phyloP scores from a whole-genome alignment of 305 asterid genomes.

The Fraxinus dipetala region DNA sequence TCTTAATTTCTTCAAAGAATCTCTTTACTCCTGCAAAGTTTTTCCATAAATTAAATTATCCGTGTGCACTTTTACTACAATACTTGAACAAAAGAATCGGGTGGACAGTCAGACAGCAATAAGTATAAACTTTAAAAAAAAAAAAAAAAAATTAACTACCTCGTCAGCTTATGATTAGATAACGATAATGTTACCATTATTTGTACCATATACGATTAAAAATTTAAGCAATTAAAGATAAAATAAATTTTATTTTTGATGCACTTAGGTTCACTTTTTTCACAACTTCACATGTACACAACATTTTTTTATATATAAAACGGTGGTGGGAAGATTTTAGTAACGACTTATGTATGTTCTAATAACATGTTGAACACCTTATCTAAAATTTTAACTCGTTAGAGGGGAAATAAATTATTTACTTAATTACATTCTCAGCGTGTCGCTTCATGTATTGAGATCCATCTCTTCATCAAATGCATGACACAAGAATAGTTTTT shows the following conservation, averaged over 20 bases:
- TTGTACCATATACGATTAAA: background rate
- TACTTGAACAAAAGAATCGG: background rate
- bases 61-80: background rate
- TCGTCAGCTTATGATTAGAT: background rate
- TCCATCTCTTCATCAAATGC: background rate
- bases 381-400: background rate
- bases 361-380: background rate
- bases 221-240: background rate
- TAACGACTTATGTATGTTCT: background rate
- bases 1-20: background rate
- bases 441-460: background rate
- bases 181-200: background rate
- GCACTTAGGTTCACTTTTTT: background rate
- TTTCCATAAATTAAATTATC: background rate
- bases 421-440: background rate
- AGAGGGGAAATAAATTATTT: no score
- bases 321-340: background rate
- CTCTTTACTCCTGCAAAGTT: background rate
- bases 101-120: background rate
- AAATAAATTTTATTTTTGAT: background rate
- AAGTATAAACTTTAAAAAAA: background rate
- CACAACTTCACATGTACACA: background rate
- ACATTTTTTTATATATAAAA: background rate
- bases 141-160: background rate
- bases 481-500: background rate